Conservation (phyloP, 805 yeast genomes). For the Metschnikowia picachoensis region DNA sequence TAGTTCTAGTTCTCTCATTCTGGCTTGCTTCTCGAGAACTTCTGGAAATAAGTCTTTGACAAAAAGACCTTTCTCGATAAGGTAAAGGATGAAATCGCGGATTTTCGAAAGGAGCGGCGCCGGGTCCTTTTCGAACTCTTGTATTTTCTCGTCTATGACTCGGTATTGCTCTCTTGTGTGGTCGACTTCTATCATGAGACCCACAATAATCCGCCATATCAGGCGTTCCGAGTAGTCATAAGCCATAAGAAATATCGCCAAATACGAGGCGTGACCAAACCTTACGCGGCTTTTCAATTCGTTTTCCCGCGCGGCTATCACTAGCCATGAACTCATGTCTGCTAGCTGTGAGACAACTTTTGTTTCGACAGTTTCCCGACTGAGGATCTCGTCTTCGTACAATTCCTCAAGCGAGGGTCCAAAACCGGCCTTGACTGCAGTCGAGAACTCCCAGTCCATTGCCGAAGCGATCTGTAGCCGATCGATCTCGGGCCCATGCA, state of each 20-base stretch:
- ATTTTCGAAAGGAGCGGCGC: too few species aligned
- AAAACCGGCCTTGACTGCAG: constrained; percentile 1
- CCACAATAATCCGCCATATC: neutral
- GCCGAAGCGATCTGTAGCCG: neutral
- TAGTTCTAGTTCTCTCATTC: too few species aligned
- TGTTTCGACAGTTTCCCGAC: neutral
- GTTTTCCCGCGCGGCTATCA: neutral
- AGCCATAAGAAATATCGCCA: constrained; percentile 1
- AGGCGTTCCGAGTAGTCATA: constrained; percentile 1
- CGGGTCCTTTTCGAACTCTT: too few species aligned
- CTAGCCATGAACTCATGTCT: neutral
- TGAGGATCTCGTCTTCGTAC: neutral
- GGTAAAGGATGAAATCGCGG: too few species aligned
- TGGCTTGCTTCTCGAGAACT: too few species aligned
- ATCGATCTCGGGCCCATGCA: constrained; percentile 1
- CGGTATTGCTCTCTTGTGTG: neutral
- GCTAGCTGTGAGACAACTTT: neutral
- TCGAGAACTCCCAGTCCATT: constrained; percentile 1
- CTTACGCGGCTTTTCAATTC: neutral
- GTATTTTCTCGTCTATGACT: neutral
- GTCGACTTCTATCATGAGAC: neutral
- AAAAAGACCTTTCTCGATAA: too few species aligned
- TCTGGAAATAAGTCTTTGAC: too few species aligned
- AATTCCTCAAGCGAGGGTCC: neutral
- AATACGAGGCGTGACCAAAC: neutral